Conservation (phyloP, 1,284 basidiomycete genomes). For the Coniferiporia sulphurascens region DNA sequence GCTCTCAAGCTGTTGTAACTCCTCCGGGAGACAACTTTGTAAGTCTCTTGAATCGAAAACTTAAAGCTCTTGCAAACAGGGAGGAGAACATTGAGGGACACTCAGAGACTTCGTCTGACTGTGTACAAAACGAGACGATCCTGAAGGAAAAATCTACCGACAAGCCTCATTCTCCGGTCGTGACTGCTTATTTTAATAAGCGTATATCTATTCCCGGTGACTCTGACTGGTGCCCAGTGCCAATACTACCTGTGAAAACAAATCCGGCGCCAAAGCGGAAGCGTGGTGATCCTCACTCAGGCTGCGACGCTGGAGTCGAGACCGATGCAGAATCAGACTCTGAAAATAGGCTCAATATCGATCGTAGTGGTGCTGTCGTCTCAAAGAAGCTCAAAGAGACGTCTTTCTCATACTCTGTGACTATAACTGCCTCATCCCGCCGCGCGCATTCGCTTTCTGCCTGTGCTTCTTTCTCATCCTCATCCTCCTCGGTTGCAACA, state of each 20-base stretch:
- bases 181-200: background rate
- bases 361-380: background rate
- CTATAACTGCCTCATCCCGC: slow-evolving; percentile 12
- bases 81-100: background rate
- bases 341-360: background rate
- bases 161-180: background rate
- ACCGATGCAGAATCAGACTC: slow-evolving; percentile 1
- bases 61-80: slow-evolving; percentile 3
- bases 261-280: slow-evolving; percentile 11
- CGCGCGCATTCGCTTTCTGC: slow-evolving; percentile 12
- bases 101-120: background rate
- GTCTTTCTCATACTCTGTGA: slow-evolving; percentile 14
- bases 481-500: background rate
- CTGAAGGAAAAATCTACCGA: background rate
- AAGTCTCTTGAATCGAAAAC: slow-evolving; percentile 5
- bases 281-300: background rate
- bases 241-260: background rate
- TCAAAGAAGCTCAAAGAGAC: slow-evolving; percentile 16
- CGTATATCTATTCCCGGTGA: background rate
- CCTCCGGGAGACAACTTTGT: slow-evolving; percentile 10
- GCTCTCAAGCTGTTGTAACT: slow-evolving; percentile 6
- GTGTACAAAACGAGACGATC: background rate
- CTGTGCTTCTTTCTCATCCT: slow-evolving; percentile 4
- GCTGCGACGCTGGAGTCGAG: background rate
- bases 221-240: background rate